Conservation (phyloP, 75 land plant species). For the Selaginella moellendorffii region DNA sequence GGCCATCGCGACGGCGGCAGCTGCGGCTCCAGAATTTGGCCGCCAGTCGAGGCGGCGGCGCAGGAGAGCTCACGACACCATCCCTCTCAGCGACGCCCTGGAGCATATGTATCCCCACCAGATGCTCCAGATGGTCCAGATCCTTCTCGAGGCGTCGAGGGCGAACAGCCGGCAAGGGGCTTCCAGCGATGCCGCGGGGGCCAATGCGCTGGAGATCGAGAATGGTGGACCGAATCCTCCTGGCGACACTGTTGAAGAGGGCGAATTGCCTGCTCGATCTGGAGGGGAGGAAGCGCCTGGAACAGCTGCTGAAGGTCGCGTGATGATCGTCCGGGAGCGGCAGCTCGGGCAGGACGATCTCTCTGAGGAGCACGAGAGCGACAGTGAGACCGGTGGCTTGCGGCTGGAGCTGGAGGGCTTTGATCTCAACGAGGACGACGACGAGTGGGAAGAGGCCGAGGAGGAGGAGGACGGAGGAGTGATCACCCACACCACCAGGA, state of each 20-base stretch:
- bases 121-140: neutral
- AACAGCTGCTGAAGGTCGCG: neutral
- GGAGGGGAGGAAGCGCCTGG: neutral
- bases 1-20: neutral
- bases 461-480: constrained; percentile 26
- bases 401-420: neutral
- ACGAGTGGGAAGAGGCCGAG: constrained; percentile 48
- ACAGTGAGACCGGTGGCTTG: neutral
- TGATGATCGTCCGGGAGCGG: neutral
- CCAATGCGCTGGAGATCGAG: too few species aligned
- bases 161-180: too few species aligned
- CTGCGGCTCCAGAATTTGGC: neutral
- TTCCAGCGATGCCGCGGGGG: too few species aligned
- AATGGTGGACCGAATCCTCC: too few species aligned
- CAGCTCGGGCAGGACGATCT: too few species aligned
- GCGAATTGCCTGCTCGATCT: neutral
- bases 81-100: neutral
- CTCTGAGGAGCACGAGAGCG: neutral
- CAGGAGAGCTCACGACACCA: neutral
- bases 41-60: neutral
- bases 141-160: neutral
- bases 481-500: constrained; percentile 12
- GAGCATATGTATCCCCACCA: neutral
- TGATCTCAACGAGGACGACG: constrained; percentile 6
- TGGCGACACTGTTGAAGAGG: too few species aligned